Evolutionary conservation across 2,329 filamentous ascomycete genomes (phyloP).

Genomic region (Nemania sp.): DNA sequence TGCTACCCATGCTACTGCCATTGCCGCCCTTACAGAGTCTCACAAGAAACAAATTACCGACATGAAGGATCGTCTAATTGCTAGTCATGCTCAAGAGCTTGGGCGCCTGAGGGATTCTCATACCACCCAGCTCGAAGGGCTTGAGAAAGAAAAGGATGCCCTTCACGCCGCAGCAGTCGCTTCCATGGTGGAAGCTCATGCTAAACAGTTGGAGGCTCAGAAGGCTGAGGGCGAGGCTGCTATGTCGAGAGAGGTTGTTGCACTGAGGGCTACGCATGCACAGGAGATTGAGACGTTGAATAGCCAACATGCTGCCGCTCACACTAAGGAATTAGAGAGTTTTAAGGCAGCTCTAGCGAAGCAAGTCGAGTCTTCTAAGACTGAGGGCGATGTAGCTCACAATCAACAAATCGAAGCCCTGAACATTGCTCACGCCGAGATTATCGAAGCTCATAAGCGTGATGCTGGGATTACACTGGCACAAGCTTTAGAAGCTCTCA

Average conservation of each 20-base stretch:
- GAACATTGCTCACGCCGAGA: slow-evolving; percentile 49
- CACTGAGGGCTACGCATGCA: slow-evolving; percentile 47
- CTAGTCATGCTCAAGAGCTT: slow-evolving; percentile 41
- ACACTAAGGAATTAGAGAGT: slow-evolving; percentile 49
- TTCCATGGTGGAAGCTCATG: slow-evolving; percentile 45
- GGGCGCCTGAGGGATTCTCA: slow-evolving; percentile 39
- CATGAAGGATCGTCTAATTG: slow-evolving; percentile 33
- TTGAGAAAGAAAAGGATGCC: slow-evolving; percentile 41
- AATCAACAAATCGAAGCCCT: slow-evolving; percentile 49
- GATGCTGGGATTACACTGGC: slow-evolving; percentile 45
- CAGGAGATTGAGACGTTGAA: slow-evolving; percentile 49
- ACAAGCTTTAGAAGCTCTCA: slow-evolving; percentile 48
- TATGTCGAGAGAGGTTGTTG: slow-evolving; percentile 46
- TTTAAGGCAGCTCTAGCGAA: slow-evolving; percentile 51
- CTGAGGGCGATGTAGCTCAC: slow-evolving; percentile 49
- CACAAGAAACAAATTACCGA: slow-evolving; percentile 40
- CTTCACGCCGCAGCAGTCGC: slow-evolving; percentile 46
- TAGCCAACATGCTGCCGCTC: slow-evolving; percentile 47
- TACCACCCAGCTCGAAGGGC: slow-evolving; percentile 41
- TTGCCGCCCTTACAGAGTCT: slow-evolving; percentile 37
- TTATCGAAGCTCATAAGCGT: slow-evolving; percentile 51
- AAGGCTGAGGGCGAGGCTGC: slow-evolving; percentile 46
- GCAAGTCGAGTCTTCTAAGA: slow-evolving; percentile 51
- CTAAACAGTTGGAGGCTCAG: slow-evolving; percentile 45
- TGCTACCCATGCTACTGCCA: slow-evolving; percentile 42